Evolutionary conservation across 331 rosid genomes (phyloP), one percentile per base, ranked within the genome.

Genomic region (Quercus lobata): DNA sequence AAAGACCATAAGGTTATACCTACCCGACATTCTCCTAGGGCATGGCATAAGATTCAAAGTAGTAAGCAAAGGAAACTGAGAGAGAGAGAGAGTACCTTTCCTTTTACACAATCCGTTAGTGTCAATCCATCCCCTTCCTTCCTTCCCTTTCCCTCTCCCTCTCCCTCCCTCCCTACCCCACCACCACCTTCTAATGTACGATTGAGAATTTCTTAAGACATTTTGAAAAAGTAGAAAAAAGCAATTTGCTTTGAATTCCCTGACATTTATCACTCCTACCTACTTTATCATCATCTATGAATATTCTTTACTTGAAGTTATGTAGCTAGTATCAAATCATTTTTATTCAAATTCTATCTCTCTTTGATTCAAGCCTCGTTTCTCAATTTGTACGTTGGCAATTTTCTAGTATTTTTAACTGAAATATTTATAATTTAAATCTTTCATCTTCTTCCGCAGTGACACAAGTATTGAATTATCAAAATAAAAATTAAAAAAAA

Each of bases 11-110:
- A 57, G 4, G 71, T 71, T 78, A 63, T 78, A 63, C 79, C 66
- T 10, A 74, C 69, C 49, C 76, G 68, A 76, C 73, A 81, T 78
- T 75, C 77, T 68, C 35, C 82, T 77, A 70, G 72, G 86, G 69
- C 75, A 82, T 75, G 74, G 91, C 88, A 88, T 85, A 86, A 83
- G 88, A 90, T 88, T 90, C 94, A 85, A 88, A 90, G 91, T 75
- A 78, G 46, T 21, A 21, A 77, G 73, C 54, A 72, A 3, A 52
- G 63, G 15, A 63, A 34, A 54, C 8, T 7, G 5, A 18, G 34
- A 68, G 37, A 56, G 27, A 30, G 62, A 62, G 27, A 21, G 30
- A 24, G 21, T 12, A 27, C 71, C 78, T 77, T 82, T 79, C 84
- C 83, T 78, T 79, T 71, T 82, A 75, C 80, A 78, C 83, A 72